Base-by-base conservation (phyloP, 169 alveolate species). In the Plasmodium chabaudi region DNA sequence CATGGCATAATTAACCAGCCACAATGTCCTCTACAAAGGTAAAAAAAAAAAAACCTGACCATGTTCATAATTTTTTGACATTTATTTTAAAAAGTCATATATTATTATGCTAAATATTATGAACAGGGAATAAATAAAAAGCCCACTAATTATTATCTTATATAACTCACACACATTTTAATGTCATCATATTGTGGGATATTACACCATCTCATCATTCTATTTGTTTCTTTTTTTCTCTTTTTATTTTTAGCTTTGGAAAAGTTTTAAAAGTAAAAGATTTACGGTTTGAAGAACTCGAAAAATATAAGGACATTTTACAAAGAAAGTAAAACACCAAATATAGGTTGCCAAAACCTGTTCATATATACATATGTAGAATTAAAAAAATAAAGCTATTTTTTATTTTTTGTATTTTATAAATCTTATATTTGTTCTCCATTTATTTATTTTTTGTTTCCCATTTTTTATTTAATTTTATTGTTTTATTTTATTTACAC, bases 1-100 rank as follows among this genome's bases (percentile, higher is more conserved):
- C 88, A 74, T 67, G 88, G 88, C 56, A 27, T 74, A 42, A 74
- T 67, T 67, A 59, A 60, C 53, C 88, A 74, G 67, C 88, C 88
- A 49, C 88, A 55, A 55, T 74, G 88, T 44, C 88, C 88, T 55
- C 23, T 74, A 55, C 88, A 74, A 55, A 74, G 88, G 88, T 74
- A 23, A 53, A 27, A 49, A 61, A 74, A 42, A 74, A 55, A 51
- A 23, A 73, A 64, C 7, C 23, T 56, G 17, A 47, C 27, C 55
- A 56, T 12, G 42, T 19, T 61, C 27, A 61, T 61, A 25, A 23
- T 61, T 25, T 17, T 17, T 23, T 56, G 3, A n/a, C n/a, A 23
- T 17, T 17, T 17, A 56, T 56, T 56, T 19, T 56, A 56, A 34
- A 34, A 34, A 34, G 5, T 3, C 5, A 5, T 3, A 34, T 4